Base-by-base conservation (phyloP, 2,329 filamentous ascomycete species). In the Aspergillus fijiensis region DNA sequence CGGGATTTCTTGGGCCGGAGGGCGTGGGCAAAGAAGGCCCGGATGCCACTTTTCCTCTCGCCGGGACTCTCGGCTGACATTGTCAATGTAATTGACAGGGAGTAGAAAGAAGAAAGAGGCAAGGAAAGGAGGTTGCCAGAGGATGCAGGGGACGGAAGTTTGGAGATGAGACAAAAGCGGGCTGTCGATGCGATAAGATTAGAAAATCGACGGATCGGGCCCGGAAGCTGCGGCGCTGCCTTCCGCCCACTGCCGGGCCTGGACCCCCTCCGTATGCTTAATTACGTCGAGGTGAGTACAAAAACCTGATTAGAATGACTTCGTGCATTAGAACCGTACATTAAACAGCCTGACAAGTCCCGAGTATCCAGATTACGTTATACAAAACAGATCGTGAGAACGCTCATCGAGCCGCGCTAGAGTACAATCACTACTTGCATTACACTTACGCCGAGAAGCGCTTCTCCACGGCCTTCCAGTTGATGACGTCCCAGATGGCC, bases 401-500 rank as follows among this genome's bases (percentile, higher is more conserved):
- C 56, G 60, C 63, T 60, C 52, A 62, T 53, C 58, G 51, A 64
- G 58, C 60, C 52, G 60, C 54, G 60, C 49, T 51, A 62, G 58
- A 51, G 49, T 57, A 57, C 59, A 59, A 23, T 59, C 39, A 23
- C 49, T 51, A 42, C 55, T 31, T 27, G 29, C 33, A 47, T 29
- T 45, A 25, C 39, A 45, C 39, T 65, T 82, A 84, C 70, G 81
- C 77, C 23, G 53, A 47, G 73, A 91, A 92, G 66, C 91, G 86
- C 83, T 88, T 87, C 76, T 90, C 88, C 49, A 92, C 93, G 33
- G 89, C 86, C 85, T 92, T 92, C 93, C 93, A 97, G 87, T 96
- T 96, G 77, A 96, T 82, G 53, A 96, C 92, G 69, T 96, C 91
- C 93, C 93, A 96, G 76, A 96, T 89, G 60, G 91, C 91, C 71